Base-by-base conservation (phyloP, 2,329 filamentous ascomycete genomes). In the Calcarisporium arbuscula region DNA sequence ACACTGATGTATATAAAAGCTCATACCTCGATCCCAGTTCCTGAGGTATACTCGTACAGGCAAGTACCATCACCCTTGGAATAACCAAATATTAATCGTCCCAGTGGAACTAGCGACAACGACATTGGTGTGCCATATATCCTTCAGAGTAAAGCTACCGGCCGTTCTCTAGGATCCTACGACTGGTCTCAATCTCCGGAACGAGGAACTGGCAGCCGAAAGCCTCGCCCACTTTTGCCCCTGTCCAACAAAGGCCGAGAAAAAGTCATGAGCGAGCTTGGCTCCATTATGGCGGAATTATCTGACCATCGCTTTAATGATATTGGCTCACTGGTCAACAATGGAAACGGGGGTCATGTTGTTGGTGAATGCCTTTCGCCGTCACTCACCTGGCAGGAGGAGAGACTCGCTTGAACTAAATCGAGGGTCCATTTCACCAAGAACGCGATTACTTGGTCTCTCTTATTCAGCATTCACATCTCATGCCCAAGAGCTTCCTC, bases 401-500 rank as follows among this genome's bases (percentile, higher is more conserved):
- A 43, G 42, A 22, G 44, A 46, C 19, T 37, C 35, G 30, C 32
- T 46, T 14, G 36, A 40, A 21, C 33, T 39, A 10, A 32, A 22
- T 40, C 19, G 42, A 44, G 18, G 50, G 46, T 23, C 49, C 47
- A 19, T 52, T 51, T 32, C 9, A 21, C 8, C 9, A 45, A 28
- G 46, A 47, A 19, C 16, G 31, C 14, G 37, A 46, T 3, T 52
- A 52, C 35, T 44, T 51, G 8, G 29, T 43, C 27, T 39, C 48
- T 15, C 40, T 50, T 6, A 28, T 49, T 43, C 43, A 14, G 43
- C 40, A 4, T 44, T 47, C 33, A 38, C 28, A 16, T 30, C 19
- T 14, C 44, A 50, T 32, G 42, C 31, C 14, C 22, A 25, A 10
- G 10, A 8, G 35, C 48, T 53, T 30, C 37, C 34, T 6, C 35